Evolutionary conservation across 75 land plant species (phyloP), one percentile per base, ranked within the genome.

Genomic region (Pinus albicaulis): DNA sequence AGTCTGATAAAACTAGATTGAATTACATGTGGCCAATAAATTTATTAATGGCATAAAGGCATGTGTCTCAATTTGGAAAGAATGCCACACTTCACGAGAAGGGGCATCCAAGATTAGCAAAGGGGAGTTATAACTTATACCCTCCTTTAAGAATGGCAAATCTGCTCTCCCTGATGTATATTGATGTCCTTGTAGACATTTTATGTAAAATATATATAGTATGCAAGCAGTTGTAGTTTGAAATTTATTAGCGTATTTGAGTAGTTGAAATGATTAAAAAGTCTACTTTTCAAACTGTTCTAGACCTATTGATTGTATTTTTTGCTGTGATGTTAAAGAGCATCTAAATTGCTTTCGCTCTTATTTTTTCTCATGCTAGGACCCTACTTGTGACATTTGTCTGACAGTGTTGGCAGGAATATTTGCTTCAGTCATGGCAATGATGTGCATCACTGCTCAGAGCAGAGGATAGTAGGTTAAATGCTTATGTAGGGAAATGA

Each of bases 361-460:
- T 65, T 31, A 7, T 68, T 38, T 68, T 68, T 66, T 38, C 19
- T 68, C 11, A 12, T 41, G 20, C 48, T 68, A 68, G 71, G 71
- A 20, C 48, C 52, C 71, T 68, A n/a, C n/a, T 68, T 68, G 52
- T 68, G 48, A 68, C 71, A 41, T 36, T n/a, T 68, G 71, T 36
- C 38, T 68, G 71, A 44, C 24, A 36, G 41, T 68, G 31, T 68
- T 68, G 71, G 71, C 71, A 68, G 71, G 71, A 68, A 68, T 68
- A 41, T 68, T 68, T 68, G 53, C 52, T 68, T 38, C 71, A 68
- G 19, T 68, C 52, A 68, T 68, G 44, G 71, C 48, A 68, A 68
- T 68, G 71, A 68, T 7, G 24, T 41, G 44, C 71, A 41, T 68
- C 36, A 41, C 24, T 68, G 71, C 38, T 12, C 71, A 41, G n/a